phyloP scores from a whole-genome alignment of 306 rosid genomes.

The Trifolium pratense region DNA sequence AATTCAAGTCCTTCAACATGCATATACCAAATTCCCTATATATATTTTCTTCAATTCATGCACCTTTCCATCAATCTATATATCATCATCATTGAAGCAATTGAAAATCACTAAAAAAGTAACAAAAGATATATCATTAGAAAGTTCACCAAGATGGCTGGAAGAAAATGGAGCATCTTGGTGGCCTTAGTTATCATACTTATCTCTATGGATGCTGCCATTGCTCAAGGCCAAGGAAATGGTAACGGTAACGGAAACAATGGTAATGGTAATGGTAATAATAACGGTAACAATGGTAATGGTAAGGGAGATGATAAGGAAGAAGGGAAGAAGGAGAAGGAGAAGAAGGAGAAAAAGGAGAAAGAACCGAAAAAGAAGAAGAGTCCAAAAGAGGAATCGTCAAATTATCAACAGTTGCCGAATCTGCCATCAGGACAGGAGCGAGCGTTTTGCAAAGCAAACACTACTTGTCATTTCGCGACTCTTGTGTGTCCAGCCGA shows the following conservation, averaged over 20 bases:
- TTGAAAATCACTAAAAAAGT: conserved; percentile 36
- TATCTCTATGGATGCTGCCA: conserved; percentile 48
- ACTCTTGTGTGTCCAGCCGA: conserved; percentile 62
- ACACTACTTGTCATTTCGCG: conserved; percentile 50
- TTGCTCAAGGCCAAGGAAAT: conserved; percentile 47
- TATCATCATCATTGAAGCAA: conserved; percentile 28
- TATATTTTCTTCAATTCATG: conserved; percentile 10
- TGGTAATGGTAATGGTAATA: neutral
- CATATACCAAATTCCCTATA: conserved; percentile 25
- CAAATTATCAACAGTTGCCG: conserved; percentile 46
- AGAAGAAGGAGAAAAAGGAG: neutral
- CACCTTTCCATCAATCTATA: conserved; percentile 32
- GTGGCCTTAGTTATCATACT: conserved; percentile 53
- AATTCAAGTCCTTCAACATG: conserved; percentile 35
- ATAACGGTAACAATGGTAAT: neutral
- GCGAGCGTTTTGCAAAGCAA: conserved; percentile 58
- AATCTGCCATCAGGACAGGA: conserved; percentile 53
- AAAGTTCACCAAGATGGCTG: conserved; percentile 50
- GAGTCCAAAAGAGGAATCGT: conserved; percentile 21
- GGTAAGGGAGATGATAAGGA: conserved; percentile 15
- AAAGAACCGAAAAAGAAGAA: neutral
- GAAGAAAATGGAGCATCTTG: conserved; percentile 41
- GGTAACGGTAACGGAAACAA: conserved; percentile 8
- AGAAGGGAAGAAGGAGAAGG: neutral
- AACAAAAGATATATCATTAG: conserved; percentile 15